A percentile compares a stretch with the other conserved stretches of the same genome.
phyloP scores from a whole-genome alignment of 495 filamentous ascomycete genomes.

The Apodospora peruviana region DNA sequence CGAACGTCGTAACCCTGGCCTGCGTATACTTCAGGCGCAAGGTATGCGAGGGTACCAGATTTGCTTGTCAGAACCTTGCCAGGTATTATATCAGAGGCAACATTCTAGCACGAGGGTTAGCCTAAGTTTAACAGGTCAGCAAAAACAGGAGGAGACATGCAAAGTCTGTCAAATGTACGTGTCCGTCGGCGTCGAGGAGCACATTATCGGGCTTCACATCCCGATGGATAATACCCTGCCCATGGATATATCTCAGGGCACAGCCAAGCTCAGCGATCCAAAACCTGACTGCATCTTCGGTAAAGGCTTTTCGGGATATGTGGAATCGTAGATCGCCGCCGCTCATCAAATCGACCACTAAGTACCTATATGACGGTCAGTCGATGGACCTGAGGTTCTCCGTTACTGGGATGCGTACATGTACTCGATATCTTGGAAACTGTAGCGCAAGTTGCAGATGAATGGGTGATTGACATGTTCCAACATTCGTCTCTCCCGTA shows the following conservation, averaged over 20 bases:
- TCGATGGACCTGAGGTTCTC: background rate
- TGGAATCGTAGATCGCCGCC: slow-evolving; percentile 96
- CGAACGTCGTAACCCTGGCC: slow-evolving; percentile 80
- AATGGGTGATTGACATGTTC: slow-evolving; percentile 97
- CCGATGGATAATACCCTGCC: slow-evolving; percentile 88
- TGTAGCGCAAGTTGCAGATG: slow-evolving; percentile 96
- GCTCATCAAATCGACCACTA: slow-evolving; percentile 98
- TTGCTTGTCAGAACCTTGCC: slow-evolving; percentile 87
- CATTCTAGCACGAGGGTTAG: slow-evolving; percentile 61
- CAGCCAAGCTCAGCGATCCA: slow-evolving; percentile 95
- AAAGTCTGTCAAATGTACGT: slow-evolving; percentile 97
- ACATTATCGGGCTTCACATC: slow-evolving; percentile 98
- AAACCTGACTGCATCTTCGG: slow-evolving; percentile 92
- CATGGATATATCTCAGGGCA: slow-evolving; percentile 85
- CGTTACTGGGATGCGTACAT: slow-evolving; percentile 55
- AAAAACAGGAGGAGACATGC: slow-evolving; percentile 45
- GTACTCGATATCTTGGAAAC: slow-evolving; percentile 98
- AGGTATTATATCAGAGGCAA: slow-evolving; percentile 84
- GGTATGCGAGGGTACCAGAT: slow-evolving; percentile 91
- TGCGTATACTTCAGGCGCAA: slow-evolving; percentile 91
- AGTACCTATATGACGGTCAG: slow-evolving; percentile 59
- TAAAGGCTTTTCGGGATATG: slow-evolving; percentile 96
- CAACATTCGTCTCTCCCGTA: slow-evolving; percentile 94
- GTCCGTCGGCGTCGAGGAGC: slow-evolving; percentile 85
- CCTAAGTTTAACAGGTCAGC: slow-evolving; percentile 2